Evolutionary conservation across 2,329 filamentous ascomycete species (phyloP).

Genomic region (Hawksworthiomyces lignivorus): DNA sequence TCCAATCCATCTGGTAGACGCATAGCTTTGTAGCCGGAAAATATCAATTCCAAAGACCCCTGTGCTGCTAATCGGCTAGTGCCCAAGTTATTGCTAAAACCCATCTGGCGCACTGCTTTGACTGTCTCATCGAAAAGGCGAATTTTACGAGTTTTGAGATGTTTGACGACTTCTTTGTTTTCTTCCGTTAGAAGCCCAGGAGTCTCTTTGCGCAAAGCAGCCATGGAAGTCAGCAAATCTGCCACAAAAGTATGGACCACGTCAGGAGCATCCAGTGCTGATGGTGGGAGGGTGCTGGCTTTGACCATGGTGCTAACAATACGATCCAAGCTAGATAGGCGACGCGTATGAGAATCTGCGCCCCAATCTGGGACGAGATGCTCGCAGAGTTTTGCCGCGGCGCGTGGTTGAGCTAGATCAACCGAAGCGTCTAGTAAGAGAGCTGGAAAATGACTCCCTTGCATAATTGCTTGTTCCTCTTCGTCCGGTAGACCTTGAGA

Average conservation of each 20-base stretch:
- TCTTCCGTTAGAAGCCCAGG: slow-evolving; percentile 76
- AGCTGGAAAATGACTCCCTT: slow-evolving; percentile 10
- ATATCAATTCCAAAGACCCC: slow-evolving; percentile 58
- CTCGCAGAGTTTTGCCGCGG: slow-evolving; percentile 25
- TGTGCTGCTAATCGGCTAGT: slow-evolving; percentile 67
- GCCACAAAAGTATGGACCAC: slow-evolving; percentile 62
- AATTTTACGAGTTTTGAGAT: slow-evolving; percentile 84
- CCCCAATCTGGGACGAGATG: slow-evolving; percentile 30
- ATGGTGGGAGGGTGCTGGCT: slow-evolving; percentile 18
- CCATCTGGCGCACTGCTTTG: slow-evolving; percentile 79
- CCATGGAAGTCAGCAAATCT: slow-evolving; percentile 59
- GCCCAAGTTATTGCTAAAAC: slow-evolving; percentile 74
- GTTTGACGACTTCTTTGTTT: slow-evolving; percentile 75
- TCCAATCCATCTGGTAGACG: slow-evolving; percentile 22
- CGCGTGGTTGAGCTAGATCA: slow-evolving; percentile 11
- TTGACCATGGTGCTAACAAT: slow-evolving; percentile 65
- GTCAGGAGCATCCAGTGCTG: slow-evolving; percentile 46
- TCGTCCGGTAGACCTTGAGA: slow-evolving; percentile 52
- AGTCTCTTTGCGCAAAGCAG: slow-evolving; percentile 74
- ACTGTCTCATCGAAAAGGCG: slow-evolving; percentile 85
- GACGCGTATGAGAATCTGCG: slow-evolving; percentile 36
- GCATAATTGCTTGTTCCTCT: slow-evolving; percentile 15
- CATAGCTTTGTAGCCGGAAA: slow-evolving; percentile 48
- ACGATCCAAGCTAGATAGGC: slow-evolving; percentile 62
- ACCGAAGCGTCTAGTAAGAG: not conserved